Evolutionary conservation across 441 rosid genomes (phyloP).

Genomic region (Gossypium trilobum): DNA sequence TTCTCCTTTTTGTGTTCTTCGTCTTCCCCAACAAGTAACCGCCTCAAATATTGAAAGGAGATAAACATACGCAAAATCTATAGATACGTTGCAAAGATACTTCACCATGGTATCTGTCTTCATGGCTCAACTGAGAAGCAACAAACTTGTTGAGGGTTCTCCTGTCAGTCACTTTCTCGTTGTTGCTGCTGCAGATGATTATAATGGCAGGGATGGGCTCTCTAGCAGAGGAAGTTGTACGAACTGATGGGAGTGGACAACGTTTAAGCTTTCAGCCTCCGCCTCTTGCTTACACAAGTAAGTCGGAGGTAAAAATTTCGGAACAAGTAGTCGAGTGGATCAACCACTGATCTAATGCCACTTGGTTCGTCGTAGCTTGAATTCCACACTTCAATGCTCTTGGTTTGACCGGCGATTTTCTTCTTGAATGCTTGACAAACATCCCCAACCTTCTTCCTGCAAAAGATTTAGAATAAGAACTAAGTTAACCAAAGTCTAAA

Average conservation of each 20-base stretch:
- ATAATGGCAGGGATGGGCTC: conserved; percentile 48
- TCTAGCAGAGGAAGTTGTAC: conserved; percentile 61
- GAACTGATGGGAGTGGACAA: conserved; percentile 31
- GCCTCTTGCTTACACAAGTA: conserved; percentile 47
- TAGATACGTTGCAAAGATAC: not conserved
- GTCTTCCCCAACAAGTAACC: not conserved
- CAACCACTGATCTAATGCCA: conserved; percentile 34
- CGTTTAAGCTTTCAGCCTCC: conserved; percentile 37
- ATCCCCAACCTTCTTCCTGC: not conserved
- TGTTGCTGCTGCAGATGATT: conserved; percentile 16
- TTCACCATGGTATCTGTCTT: conserved; percentile 32
- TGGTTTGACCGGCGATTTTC: conserved; percentile 38
- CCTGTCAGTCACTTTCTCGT: conserved; percentile 65
- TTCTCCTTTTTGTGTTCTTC: not conserved
- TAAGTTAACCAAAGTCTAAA: too few relatives aligned
- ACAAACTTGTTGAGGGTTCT: conserved; percentile 86
- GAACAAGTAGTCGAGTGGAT: conserved; percentile 43
- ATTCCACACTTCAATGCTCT: conserved; percentile 53
- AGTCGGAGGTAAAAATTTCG: conserved; percentile 25
- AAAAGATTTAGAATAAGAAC: not conserved
- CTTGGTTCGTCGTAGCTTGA: conserved; percentile 49
- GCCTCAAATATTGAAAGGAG: not conserved
- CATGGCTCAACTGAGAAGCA: conserved; percentile 75
- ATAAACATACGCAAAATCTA: not conserved
- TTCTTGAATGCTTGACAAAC: conserved; percentile 82